Base-by-base conservation (phyloP, 2,329 filamentous ascomycete genomes). In the Sclerotinia sclerotiorum region DNA sequence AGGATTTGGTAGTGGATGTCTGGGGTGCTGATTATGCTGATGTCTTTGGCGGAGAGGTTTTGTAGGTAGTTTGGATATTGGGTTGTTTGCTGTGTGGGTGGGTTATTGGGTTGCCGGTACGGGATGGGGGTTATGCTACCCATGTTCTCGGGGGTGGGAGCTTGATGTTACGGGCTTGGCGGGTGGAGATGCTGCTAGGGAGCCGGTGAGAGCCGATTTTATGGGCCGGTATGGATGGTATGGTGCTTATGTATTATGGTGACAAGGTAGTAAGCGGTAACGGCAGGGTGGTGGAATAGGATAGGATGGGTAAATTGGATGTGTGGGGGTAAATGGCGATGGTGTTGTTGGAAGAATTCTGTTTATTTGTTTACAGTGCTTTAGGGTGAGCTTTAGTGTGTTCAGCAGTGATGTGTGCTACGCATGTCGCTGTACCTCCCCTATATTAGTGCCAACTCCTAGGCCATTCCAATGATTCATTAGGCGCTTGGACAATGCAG, bases 61-160 rank as follows among this genome's bases (percentile, higher is more conserved):
- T 77, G 79, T 49, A 97, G 85, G 76, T 87, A 95, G 7, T 85
- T 83, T 0, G 94, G 94, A 76, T 93, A 97, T 65, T 88, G 82
- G 2, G 79, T 74, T 0, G 88, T 87, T 77, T 89, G 87, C 71
- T 89, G 80, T 35, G 82, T 77, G 48, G 81, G 79, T 0, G 91
- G 87, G 21, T 96, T 81, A 78, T 97, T 97, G 79, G 90, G 84
- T 71, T 94, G 90, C 93, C 93, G 97, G 81, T 90, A 97, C 0
- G 74, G 71, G 27, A 64, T 65, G 17, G 68, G 65, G 0, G n/a
- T 51, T 6, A 39, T 70, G 62, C 70, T 75, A 27, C 72, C 74
- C 74, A 76, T 76, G n/a, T 52, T 70, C 42, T 24, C 19, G 52
- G 11, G 29, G 48, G 6, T 7, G 19, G 39, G 5, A 13, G 7